Base-by-base conservation (phyloP, 345 rosid species). In the Triadica sebifera region DNA sequence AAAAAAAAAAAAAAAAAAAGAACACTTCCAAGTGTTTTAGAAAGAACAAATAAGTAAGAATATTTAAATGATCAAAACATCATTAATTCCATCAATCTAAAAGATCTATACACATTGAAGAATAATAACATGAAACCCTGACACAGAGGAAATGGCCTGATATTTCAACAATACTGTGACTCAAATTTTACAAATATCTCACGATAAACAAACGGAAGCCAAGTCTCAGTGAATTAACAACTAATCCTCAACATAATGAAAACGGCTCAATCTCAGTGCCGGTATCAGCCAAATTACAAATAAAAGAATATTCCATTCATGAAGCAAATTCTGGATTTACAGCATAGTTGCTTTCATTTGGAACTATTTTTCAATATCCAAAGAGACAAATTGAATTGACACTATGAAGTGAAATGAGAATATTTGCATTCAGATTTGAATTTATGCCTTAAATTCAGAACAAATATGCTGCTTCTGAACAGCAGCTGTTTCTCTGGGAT, bases 231-330 rank as follows among this genome's bases (percentile, higher is more conserved):
- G 1, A 43, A 43, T 7, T 43, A 7, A 43, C 47, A 43, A 43
- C 9, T 6, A 55, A 17, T 6, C 8, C 34, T 29, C 34, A 29
- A 29, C 34, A 34, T 12, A 61, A 37, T 0, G 17, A 37, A 15
- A 39, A 12, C 4, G 12, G 49, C 50, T 12, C 19, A 37, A 56
- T 41, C 50, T n/a, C 11, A 20, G 73, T 11, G 46, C 25, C 38
- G 1, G 49, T 12, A 55, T 39, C 25, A 12, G 38, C 19, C 52
- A 49, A 58, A 67, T 67, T 10, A 63, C 61, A 63, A 78, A 82
- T 83, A 47, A 80, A 80, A 66, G 80, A 84, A 81, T 75, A 76
- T 57, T 70, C 20, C 66, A 81, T 75, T 63, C 61, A 74, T 34
- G 16, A 58, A 57, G 12, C 34, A 16, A 61, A 52, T 24, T 70